Evolutionary conservation across 257 asterid genomes (phyloP).

Genomic region (Prunella vulgaris): DNA sequence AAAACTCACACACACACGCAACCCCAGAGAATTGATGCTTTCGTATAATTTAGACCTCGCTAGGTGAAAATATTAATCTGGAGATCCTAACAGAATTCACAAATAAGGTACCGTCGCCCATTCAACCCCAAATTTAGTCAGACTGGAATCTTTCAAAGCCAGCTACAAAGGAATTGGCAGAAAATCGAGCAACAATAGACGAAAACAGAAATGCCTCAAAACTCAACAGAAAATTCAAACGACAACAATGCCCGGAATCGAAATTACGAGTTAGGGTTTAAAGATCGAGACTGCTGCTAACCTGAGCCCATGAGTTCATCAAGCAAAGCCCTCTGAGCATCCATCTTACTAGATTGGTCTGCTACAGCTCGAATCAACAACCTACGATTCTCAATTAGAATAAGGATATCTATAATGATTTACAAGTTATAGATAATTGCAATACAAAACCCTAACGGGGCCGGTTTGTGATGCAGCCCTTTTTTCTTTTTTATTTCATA

Average conservation of each 20-base stretch:
- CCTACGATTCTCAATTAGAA: neutral
- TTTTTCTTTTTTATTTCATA: neutral
- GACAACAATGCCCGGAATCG: neutral
- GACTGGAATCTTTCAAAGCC: neutral
- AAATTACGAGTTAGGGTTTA: slow-evolving; percentile 21
- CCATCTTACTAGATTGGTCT: slow-evolving; percentile 40
- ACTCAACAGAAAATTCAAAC: slow-evolving; percentile 1
- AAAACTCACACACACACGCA: neutral
- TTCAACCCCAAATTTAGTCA: neutral
- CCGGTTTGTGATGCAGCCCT: neutral
- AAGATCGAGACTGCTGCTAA: slow-evolving; percentile 17
- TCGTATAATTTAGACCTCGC: neutral
- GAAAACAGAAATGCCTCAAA: neutral
- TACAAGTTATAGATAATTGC: slow-evolving; percentile 10
- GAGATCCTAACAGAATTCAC: neutral
- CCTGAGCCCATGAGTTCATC: slow-evolving; percentile 97
- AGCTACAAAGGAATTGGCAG: neutral
- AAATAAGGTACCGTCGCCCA: neutral
- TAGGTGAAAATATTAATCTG: neutral
- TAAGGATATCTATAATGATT: neutral
- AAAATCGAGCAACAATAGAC: slow-evolving; percentile 16
- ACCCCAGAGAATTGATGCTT: neutral
- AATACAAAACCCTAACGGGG: slow-evolving; percentile 19
- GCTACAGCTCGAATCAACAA: slow-evolving; percentile 4
- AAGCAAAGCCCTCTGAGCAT: slow-evolving; percentile 90